Evolutionary conservation across 495 filamentous ascomycete genomes (phyloP).

Genomic region (Glonium stellatum): DNA sequence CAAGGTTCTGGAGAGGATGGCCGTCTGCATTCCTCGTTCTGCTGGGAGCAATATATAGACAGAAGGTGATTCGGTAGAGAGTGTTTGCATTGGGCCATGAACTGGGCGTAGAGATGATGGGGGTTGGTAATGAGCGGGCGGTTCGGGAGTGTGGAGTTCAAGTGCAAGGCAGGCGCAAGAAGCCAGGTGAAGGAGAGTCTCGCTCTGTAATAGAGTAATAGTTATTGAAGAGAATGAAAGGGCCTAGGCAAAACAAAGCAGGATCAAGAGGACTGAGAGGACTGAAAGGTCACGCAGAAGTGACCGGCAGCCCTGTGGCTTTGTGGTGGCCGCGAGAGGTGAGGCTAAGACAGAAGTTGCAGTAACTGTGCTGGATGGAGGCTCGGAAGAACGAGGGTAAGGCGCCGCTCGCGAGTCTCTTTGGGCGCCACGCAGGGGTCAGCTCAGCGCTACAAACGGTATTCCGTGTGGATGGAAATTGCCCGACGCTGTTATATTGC

Average conservation of each 20-base stretch:
- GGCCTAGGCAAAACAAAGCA: background rate
- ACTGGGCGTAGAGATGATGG: background rate
- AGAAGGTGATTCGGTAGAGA: background rate
- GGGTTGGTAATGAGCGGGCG: background rate
- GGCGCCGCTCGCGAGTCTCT: no score
- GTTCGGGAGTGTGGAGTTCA: background rate
- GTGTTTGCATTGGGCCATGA: background rate
- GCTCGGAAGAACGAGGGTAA: background rate
- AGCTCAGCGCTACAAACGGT: background rate
- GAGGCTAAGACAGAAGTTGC: background rate
- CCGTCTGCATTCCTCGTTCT: background rate
- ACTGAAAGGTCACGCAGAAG: background rate
- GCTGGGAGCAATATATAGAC: background rate
- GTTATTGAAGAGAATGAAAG: background rate
- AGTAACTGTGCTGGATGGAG: background rate
- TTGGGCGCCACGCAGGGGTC: background rate
- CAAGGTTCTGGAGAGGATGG: background rate
- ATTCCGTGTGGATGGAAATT: background rate
- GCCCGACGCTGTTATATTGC: background rate
- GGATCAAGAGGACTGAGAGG: background rate
- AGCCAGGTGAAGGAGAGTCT: no score
- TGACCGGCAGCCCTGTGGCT: background rate
- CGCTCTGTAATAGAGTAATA: no score
- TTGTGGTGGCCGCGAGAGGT: no score
- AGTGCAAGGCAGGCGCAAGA: background rate